Conservation (phyloP, 352 stramenopile genomes). For the Globisporangium carolinianum region DNA sequence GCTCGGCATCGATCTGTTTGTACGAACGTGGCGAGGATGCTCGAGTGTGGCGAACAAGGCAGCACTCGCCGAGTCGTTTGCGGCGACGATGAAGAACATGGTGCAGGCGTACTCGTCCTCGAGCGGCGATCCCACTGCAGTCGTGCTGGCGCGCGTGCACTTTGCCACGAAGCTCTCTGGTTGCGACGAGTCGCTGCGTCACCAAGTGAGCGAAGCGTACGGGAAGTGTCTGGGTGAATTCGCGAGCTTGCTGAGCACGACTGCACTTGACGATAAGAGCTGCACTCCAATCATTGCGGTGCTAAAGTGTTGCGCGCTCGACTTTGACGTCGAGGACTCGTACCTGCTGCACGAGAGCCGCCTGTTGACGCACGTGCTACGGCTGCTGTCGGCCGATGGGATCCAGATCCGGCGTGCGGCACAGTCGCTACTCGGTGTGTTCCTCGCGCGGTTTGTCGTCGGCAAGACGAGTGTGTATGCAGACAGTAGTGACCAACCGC, state of each 20-base stretch:
- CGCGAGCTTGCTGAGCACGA: constrained; percentile 18
- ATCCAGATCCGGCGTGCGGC: constrained; percentile 38
- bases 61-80: constrained; percentile 45
- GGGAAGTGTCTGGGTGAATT: constrained; percentile 33
- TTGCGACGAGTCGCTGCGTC: constrained; percentile 37
- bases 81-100: constrained; percentile 33
- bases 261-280: constrained; percentile 14
- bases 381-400: constrained; percentile 36
- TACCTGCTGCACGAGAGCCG: constrained; percentile 64
- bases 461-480: constrained; percentile 17
- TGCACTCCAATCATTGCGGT: constrained; percentile 33
- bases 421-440: constrained; percentile 46
- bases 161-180: constrained; percentile 46
- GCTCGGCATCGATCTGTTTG: constrained; percentile 44
- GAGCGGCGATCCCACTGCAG: constrained; percentile 4
- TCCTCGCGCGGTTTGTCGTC: constrained; percentile 60
- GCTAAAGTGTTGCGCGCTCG: constrained; percentile 50
- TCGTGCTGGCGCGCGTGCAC: constrained; percentile 33
- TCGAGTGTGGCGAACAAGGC: constrained; percentile 20
- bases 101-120: constrained; percentile 19
- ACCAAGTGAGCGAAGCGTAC: constrained; percentile 45
- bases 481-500: background rate
- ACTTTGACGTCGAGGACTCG: constrained; percentile 73
- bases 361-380: constrained; percentile 45
- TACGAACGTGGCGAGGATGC: constrained; percentile 20